Base-by-base conservation (phyloP, 495 filamentous ascomycete species). In the Astrothelium macrocarpum region DNA sequence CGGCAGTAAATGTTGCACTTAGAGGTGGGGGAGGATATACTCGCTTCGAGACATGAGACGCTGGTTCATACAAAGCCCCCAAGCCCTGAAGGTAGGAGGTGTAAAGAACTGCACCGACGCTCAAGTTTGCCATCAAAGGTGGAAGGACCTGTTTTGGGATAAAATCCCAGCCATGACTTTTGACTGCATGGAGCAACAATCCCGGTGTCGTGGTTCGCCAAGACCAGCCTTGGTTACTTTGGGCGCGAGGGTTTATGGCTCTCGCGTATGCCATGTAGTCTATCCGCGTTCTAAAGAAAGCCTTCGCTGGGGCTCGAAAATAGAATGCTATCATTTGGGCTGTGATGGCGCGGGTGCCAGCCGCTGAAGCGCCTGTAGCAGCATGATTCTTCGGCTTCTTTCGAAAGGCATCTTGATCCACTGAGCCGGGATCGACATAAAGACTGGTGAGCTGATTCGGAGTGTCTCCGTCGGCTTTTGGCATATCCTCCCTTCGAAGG, bases 101-200 rank as follows among this genome's bases (percentile, higher is more conserved):
- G 71, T 96, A 96, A 7, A 96, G 80, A 10, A 95, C 81, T 25
- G 89, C 90, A 18, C 91, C 91, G 63, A 95, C 84, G 2, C 76
- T 78, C 20, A 90, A 85, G 74, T 96, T 96, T 36, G 91, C 91
- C 39, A 95, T 73, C 32, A 96, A 76, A 56, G 91, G 91, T 59
- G 91, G 91, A 23, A 96, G 79, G 25, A 95, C 84, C 76, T 96
- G 90, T 65, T 93, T 87, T 0, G 91, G 91, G 59, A 96, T 84
- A 65, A 95, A 90, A 31, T 81, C 78, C 91, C 91, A 96, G 45
- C 91, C 91, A 64, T 94, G 81, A 61, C 84, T 82, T 61, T 81
- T 81, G 36, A 96, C 81, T 4, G 91, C 91, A 70, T 94, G 89
- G 23, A 85, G 78, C 20, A 96, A 78, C 28, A 96, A 76, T 1